phyloP scores from a whole-genome alignment of 495 filamentous ascomycete species.

The Xylaria acuta region DNA sequence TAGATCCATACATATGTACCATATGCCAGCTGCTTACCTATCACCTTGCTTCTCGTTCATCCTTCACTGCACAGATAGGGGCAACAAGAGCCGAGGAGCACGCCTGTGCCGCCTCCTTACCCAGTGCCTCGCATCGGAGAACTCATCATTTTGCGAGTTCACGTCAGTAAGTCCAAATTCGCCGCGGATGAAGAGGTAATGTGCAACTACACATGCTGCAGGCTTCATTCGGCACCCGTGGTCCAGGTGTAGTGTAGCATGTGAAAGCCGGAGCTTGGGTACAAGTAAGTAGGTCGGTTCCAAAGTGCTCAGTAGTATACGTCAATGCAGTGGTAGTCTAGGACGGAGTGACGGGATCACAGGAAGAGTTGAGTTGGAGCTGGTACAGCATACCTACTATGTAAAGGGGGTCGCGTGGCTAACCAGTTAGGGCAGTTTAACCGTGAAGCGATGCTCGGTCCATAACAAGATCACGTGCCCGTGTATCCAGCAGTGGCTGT shows the following conservation, averaged over 20 bases:
- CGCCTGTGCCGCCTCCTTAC: neutral
- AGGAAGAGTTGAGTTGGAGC: neutral
- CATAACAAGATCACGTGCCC: conserved; percentile 13
- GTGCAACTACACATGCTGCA: neutral
- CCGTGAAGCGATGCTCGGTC: neutral
- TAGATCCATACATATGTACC: conserved; percentile 14
- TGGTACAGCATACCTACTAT: neutral
- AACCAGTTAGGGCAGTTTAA: conserved; percentile 11
- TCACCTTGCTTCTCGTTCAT: conserved; percentile 16
- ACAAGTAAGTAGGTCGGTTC: neutral
- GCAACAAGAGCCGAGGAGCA: conserved; percentile 8
- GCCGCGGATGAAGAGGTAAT: neutral
- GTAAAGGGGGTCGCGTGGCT: neutral
- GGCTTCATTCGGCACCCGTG: neutral
- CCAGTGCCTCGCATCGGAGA: conserved; percentile 9
- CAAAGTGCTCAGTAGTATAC: neutral
- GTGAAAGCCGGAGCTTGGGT: conserved; percentile 1
- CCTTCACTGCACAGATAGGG: conserved; percentile 4
- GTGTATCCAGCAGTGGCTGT: conserved; percentile 4
- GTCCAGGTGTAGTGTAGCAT: neutral
- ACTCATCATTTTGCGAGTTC: neutral
- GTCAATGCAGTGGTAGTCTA: conserved; percentile 5
- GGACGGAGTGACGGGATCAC: conserved; percentile 13
- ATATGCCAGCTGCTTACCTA: conserved; percentile 11
- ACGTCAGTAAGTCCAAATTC: neutral